Percentiles rank a stretch among this genome's conserved stretches.
Conservation (phyloP, 441 rosid genomes). For the California macrophylla region DNA sequence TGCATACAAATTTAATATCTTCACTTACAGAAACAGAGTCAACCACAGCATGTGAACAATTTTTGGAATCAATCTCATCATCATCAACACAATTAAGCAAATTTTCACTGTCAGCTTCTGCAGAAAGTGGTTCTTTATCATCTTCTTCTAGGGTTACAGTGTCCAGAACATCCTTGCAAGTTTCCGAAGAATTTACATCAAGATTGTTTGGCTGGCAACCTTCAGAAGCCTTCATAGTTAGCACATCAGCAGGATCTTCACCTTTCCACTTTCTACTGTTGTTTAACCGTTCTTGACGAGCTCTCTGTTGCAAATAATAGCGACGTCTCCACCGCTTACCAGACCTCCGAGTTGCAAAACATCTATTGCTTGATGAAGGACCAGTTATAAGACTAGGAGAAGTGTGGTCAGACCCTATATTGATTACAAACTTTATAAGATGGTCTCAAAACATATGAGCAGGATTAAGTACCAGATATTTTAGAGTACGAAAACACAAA, state of each 20-base stretch:
- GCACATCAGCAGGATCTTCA: conserved; percentile 43
- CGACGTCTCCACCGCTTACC: conserved; percentile 85
- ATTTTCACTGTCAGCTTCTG: conserved; percentile 31
- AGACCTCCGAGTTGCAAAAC: conserved; percentile 48
- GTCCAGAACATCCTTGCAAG: conserved; percentile 30
- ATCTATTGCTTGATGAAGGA: conserved; percentile 47
- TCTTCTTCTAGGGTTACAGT: conserved; percentile 31
- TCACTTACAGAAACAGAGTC: conserved; percentile 22
- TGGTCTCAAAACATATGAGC: neutral
- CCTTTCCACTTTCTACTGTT: conserved; percentile 88
- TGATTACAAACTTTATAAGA: neutral
- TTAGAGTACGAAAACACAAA: neutral
- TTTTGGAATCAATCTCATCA: conserved; percentile 28
- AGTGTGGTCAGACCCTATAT: conserved; percentile 45
- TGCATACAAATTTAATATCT: conserved; percentile 25
- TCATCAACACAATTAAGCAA: conserved; percentile 33
- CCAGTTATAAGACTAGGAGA: conserved; percentile 33
- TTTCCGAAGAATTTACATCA: conserved; percentile 23
- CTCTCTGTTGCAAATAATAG: conserved; percentile 69
- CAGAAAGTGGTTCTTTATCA: conserved; percentile 26
- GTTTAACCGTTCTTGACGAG: conserved; percentile 83
- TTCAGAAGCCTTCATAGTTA: conserved; percentile 28
- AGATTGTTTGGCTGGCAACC: conserved; percentile 23
- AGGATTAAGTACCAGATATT: neutral
- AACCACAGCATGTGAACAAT: conserved; percentile 20